These are phyloP conservation scores for Penicilliopsis zonata DNA, from an alignment of 495 filamentous ascomycete genomes.

Conservation along the genomic window DNA sequence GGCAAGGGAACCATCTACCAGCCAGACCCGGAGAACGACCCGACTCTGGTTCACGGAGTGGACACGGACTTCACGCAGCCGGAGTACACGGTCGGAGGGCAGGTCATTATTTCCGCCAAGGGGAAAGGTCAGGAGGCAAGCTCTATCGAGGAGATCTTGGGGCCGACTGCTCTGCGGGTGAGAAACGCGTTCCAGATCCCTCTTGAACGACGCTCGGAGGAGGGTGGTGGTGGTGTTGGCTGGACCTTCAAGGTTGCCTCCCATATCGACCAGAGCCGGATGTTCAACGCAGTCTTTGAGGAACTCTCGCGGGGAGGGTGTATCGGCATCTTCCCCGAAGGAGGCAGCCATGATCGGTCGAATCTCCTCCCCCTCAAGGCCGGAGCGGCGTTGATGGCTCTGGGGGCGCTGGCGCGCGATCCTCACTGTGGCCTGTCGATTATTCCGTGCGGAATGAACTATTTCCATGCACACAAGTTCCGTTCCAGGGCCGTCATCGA, in stretches of 20 bases:
- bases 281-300: slow-evolving; percentile 73
- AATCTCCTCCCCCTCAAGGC: slow-evolving; percentile 78
- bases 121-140: slow-evolving; percentile 58
- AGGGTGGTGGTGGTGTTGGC: slow-evolving; percentile 58
- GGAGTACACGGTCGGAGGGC: slow-evolving; percentile 54
- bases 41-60: slow-evolving; percentile 56
- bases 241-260: slow-evolving; percentile 64
- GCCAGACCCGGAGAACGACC: slow-evolving; percentile 62
- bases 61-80: slow-evolving; percentile 58
- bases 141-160: slow-evolving; percentile 57
- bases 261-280: slow-evolving; percentile 74
- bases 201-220: slow-evolving; percentile 24
- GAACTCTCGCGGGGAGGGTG: slow-evolving; percentile 60
- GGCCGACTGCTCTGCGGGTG: slow-evolving; percentile 57
- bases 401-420: slow-evolving; percentile 63
- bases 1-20: slow-evolving; percentile 63
- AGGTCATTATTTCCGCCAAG: slow-evolving; percentile 60
- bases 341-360: slow-evolving; percentile 78
- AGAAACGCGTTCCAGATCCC: slow-evolving; percentile 64
- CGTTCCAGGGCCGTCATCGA: slow-evolving; percentile 78
- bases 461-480: slow-evolving; percentile 89
- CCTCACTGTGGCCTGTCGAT: slow-evolving; percentile 72
- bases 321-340: slow-evolving; percentile 82
- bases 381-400: slow-evolving; percentile 82
- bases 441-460: slow-evolving; percentile 85